Evolutionary conservation across 257 asterid species (phyloP).

Genomic region (Gentiana dahurica): DNA sequence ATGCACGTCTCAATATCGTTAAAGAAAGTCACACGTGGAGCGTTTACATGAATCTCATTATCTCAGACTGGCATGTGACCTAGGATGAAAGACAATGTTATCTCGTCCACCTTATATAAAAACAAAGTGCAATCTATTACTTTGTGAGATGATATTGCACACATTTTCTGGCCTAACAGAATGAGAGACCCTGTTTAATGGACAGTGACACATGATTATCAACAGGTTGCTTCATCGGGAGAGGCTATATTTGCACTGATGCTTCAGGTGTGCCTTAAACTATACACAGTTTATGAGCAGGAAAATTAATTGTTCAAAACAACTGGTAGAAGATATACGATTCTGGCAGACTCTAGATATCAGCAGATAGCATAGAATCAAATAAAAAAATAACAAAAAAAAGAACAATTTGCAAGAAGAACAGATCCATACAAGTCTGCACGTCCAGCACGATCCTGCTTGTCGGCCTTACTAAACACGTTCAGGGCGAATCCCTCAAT

Average conservation of each 20-base stretch:
- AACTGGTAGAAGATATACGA: not conserved
- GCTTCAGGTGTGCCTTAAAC: not conserved
- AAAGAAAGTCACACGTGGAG: too few species aligned
- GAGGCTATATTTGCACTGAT: not conserved
- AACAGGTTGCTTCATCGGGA: not conserved
- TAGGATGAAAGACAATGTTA: too few species aligned
- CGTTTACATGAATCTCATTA: too few species aligned
- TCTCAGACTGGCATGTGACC: too few species aligned
- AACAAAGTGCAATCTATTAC: too few species aligned
- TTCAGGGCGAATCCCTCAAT: constrained; percentile 87
- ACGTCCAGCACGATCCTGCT: constrained; percentile 89
- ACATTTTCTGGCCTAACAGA: too few species aligned
- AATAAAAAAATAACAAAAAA: not conserved
- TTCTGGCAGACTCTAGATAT: too few species aligned
- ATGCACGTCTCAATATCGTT: too few species aligned
- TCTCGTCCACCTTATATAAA: too few species aligned
- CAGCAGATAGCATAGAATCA: not conserved
- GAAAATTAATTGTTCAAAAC: not conserved
- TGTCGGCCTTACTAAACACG: constrained; percentile 88
- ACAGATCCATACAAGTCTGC: constrained; percentile 59
- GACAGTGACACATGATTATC: too few species aligned
- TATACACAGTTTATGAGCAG: not conserved
- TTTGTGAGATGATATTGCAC: too few species aligned
- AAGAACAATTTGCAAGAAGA: not conserved
- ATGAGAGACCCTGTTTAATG: too few species aligned